Evolutionary conservation across 108 stramenopile genomes (phyloP).

Genomic region (Pseudonitzschia pungens): DNA sequence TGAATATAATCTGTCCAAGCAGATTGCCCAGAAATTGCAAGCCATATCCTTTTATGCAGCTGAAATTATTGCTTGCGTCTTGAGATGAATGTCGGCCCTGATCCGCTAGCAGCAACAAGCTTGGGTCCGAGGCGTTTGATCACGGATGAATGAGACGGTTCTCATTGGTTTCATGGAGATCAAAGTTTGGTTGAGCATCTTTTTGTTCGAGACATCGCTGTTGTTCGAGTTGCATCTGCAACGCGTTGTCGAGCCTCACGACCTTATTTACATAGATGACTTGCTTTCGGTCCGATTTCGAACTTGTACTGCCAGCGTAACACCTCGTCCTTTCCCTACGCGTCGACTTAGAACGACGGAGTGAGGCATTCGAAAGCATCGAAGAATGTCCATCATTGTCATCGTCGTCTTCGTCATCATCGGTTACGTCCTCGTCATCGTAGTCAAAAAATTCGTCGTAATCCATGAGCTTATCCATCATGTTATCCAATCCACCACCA

Average conservation of each 20-base stretch:
- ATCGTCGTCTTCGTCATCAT: conserved; percentile 59
- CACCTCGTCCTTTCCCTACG: conserved; percentile 8
- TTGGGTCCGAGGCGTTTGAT: background rate
- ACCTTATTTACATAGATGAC: background rate
- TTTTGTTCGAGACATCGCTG: background rate
- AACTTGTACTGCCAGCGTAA: conserved; percentile 1
- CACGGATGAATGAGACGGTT: background rate
- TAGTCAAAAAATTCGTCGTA: conserved; percentile 1
- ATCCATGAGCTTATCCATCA: conserved; percentile 18
- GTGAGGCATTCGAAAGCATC: conserved; percentile 56
- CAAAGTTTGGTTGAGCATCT: background rate
- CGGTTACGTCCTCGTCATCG: conserved; percentile 30
- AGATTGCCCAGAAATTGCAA: too few species aligned
- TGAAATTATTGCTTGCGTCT: background rate
- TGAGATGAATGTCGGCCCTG: background rate
- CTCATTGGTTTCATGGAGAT: background rate
- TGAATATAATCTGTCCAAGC: too few species aligned
- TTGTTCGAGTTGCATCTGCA: background rate
- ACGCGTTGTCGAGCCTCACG: background rate
- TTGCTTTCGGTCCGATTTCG: background rate
- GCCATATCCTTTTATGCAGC: too few species aligned
- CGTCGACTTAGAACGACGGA: conserved; percentile 23
- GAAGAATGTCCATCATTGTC: conserved; percentile 59
- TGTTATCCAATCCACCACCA: conserved; percentile 18
- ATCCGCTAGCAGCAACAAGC: background rate